Evolutionary conservation across 441 rosid genomes (phyloP), one percentile per base, ranked within the genome.

Genomic region (Brassica hybrid): DNA sequence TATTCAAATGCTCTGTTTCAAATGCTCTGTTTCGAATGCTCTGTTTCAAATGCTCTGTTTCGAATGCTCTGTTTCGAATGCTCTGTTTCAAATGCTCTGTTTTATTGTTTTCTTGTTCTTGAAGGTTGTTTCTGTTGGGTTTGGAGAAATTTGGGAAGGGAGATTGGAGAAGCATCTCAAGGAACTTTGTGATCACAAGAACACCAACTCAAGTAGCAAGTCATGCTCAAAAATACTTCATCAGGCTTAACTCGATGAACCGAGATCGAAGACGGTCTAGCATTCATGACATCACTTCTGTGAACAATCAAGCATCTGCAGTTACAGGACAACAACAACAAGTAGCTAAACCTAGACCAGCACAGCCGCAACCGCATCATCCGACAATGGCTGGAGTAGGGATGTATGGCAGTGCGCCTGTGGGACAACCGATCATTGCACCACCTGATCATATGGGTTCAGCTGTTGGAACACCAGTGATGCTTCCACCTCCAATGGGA

Each of bases 181-280:
- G 91, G 74, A 88, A 88, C 76, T 88, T 83, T 71, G 94, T 89
- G 27, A 79, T 89, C 56, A 85, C 94, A 60, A 88, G 94, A 74
- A 89, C 93, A 3, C 93, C 94, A 0, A 87, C 93, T 1, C 91
- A 89, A 78, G 93, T 89, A 25, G 93, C 93, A 12, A 89, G 94
- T 30, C 94, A 89, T 83, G 94, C 94, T 23, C 94, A 89, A n/a
- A 89, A 89, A 65, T 89, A 89, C 79, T 89, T 88, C 82, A 89
- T 89, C 67, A 61, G 94, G 32, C 76, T 89, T 32, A 88, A 86
- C 77, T 89, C 94, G 0, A 86, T 89, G 87, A 89, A 88, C 63
- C 79, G 94, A 76, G 91, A 89, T 27, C 72, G 91, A 69, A 86
- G 94, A 54, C 80, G 94, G 69, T 88, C 91, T 10, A 86, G 91